Evolutionary conservation across 306 rosid species (phyloP).

Genomic region (Sicyos edulis): DNA sequence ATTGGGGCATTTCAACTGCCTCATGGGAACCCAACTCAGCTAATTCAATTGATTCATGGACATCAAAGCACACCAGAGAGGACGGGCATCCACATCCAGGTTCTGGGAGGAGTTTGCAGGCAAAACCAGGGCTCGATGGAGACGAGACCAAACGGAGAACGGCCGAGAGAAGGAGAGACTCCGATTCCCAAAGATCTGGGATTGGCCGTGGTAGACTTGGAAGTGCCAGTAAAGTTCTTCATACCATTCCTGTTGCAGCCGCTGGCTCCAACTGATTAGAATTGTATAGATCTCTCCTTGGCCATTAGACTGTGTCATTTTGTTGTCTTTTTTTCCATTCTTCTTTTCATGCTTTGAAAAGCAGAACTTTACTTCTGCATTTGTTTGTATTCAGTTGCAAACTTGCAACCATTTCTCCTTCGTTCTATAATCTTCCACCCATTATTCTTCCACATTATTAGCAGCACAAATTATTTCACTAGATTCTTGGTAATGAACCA

Average conservation of each 20-base stretch:
- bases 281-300: constrained; percentile 23
- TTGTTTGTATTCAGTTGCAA: constrained; percentile 45
- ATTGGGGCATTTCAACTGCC: constrained; percentile 40
- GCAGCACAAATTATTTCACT: background rate
- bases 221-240: constrained; percentile 33
- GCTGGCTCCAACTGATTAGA: constrained; percentile 44
- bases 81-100: constrained; percentile 20
- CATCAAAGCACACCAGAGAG: constrained; percentile 39
- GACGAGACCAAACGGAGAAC: constrained; percentile 35
- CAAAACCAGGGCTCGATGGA: constrained; percentile 16
- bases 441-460: constrained; percentile 7
- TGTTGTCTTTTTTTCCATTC: constrained; percentile 14
- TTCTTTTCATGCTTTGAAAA: constrained; percentile 15
- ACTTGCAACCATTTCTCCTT: constrained; percentile 42
- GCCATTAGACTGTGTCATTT: constrained; percentile 17
- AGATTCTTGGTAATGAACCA: background rate
- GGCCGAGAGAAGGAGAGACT: constrained; percentile 36
- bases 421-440: constrained; percentile 10
- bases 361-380: constrained; percentile 26
- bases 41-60: constrained; percentile 56
- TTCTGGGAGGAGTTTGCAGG: background rate
- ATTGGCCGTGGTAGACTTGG: constrained; percentile 54
- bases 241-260: constrained; percentile 37
- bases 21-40: constrained; percentile 68
- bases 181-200: constrained; percentile 40